Base-by-base conservation (phyloP, 495 filamentous ascomycete genomes). In the Chaetomium tenue region DNA sequence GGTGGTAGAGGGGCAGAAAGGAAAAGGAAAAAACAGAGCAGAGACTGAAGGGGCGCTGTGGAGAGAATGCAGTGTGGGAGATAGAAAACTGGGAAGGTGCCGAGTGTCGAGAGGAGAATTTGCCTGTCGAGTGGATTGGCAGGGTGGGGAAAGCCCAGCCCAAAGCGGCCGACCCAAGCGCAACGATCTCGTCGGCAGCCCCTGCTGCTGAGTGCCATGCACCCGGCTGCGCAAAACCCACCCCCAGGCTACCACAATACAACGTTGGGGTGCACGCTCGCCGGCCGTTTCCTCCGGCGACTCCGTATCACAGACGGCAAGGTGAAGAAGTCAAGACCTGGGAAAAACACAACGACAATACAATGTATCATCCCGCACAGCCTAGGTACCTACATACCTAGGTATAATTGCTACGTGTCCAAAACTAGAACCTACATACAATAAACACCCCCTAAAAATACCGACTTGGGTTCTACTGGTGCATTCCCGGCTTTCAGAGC, bases 71-170 rank as follows among this genome's bases (percentile, higher is more conserved):
- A 37, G 33, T 37, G 25, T 54, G 50, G 30, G 18, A 46, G 52
- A 65, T 64, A 63, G 60, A 54, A 70, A 59, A 61, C 39, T 51
- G 61, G 68, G 64, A 70, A 71, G 62, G 63, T 47, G 46, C 52
- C 63, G 63, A 64, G 44, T 12, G 23, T 28, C 42, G 54, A 33
- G 62, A 60, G 33, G 68, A 69, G 66, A 71, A 69, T 73, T 73
- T 73, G 68, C 65, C 68, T 16, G 39, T 39, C 55, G 39, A 20
- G 55, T 68, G 69, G 66, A 63, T 66, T 69, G 71, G 64, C 42
- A 33, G 39, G 56, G 63, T 73, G 71, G 71, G 69, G 70, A 69
- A 71, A 64, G 71, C 57, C 66, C 63, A 68, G 51, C 67, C 66
- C 64, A 67, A 66, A 68, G 66, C 69, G 60, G 61, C 63, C 51